Evolutionary conservation across 768 basidiomycete genomes (phyloP).

Genomic region (Hygrophorus pudorinus): DNA sequence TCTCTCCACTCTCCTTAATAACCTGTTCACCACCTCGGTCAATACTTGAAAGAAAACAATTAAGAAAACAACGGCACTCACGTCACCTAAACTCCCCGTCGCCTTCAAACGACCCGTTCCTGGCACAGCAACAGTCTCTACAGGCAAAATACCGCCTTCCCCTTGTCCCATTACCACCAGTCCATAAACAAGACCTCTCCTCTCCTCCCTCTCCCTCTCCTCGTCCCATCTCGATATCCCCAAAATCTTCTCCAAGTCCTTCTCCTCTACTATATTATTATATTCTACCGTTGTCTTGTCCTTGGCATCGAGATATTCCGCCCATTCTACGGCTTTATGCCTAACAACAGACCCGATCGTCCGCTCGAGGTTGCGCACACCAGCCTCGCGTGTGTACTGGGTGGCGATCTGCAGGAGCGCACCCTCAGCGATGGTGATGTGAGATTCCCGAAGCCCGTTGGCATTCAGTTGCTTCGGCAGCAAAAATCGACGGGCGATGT

Average conservation of each 20-base stretch:
- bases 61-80: constrained; percentile 17
- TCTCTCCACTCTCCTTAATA: constrained; percentile 85
- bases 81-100: constrained; percentile 80
- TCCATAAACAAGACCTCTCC: constrained; percentile 73
- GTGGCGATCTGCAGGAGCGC: constrained; percentile 65
- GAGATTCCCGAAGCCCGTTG: constrained; percentile 58
- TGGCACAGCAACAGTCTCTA: constrained; percentile 75
- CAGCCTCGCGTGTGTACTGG: constrained; percentile 83
- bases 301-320: constrained; percentile 46
- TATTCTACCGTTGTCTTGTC: constrained; percentile 31
- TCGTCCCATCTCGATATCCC: constrained; percentile 77
- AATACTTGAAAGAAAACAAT: background rate
- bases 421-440: constrained; percentile 58
- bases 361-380: constrained; percentile 84
- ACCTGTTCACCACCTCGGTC: constrained; percentile 31
- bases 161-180: constrained; percentile 85
- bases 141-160: constrained; percentile 75
- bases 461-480: constrained; percentile 79
- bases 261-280: constrained; percentile 46
- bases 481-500: constrained; percentile 80
- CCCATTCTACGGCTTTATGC: constrained; percentile 88
- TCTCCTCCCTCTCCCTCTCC: constrained; percentile 65
- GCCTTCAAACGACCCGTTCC: constrained; percentile 65
- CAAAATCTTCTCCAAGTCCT: constrained; percentile 75
- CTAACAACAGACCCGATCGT: constrained; percentile 84